Evolutionary conservation across 805 yeast species (phyloP).

Genomic region (Cyberlindnera euphorbiiphila): DNA sequence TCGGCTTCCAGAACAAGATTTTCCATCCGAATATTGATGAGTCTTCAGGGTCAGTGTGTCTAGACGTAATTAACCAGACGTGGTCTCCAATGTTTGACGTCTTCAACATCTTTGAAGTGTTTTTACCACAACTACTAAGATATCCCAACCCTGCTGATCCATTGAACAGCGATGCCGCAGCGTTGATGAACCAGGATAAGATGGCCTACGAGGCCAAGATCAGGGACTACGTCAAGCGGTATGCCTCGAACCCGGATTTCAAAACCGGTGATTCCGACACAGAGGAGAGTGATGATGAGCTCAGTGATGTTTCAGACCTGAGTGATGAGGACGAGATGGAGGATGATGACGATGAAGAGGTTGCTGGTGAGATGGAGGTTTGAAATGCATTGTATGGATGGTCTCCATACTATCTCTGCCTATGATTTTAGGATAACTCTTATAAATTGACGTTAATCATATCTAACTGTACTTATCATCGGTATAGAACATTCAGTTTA

Average conservation of each 20-base stretch:
- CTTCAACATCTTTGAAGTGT: conserved; percentile 85
- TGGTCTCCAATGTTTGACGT: conserved; percentile 98
- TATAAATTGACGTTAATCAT: no score
- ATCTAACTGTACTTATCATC: no score
- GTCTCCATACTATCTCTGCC: no score
- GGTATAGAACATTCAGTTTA: no score
- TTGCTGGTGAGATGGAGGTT: conserved; percentile 14
- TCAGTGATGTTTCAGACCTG: conserved; percentile 27
- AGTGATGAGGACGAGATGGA: conserved; percentile 24
- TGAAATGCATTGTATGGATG: neutral
- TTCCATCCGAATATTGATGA: conserved; percentile 96
- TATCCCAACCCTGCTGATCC: conserved; percentile 97
- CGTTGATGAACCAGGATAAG: conserved; percentile 67
- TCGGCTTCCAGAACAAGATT: conserved; percentile 87
- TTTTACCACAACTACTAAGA: conserved; percentile 83
- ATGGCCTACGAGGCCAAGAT: conserved; percentile 65
- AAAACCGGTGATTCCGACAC: conserved; percentile 45
- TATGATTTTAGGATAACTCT: neutral
- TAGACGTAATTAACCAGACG: conserved; percentile 94
- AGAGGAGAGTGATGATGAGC: conserved; percentile 39
- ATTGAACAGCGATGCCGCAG: conserved; percentile 84
- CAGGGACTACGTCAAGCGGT: conserved; percentile 65
- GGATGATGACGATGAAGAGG: conserved; percentile 25
- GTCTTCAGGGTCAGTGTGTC: conserved; percentile 84
- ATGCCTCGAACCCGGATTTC: conserved; percentile 47